These are phyloP conservation scores for Zarea fungicola DNA, from an alignment of 2,329 filamentous ascomycete species.

Conservation along the genomic window DNA sequence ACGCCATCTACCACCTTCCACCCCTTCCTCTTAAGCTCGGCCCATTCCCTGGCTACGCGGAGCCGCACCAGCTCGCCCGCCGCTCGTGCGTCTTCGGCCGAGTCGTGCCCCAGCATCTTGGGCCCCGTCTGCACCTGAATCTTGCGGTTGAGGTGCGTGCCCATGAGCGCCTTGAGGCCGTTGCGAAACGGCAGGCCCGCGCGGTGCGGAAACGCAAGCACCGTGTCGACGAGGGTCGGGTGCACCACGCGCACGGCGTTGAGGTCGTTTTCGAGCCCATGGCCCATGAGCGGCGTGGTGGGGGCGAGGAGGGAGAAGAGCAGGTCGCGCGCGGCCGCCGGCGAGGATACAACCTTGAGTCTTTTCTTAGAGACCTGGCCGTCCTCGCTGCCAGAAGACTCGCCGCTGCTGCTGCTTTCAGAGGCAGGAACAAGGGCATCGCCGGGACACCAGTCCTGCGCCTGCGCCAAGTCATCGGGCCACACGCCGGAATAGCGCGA, in stretches of 20 bases:
- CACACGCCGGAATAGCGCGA: conserved; percentile 86
- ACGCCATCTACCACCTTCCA: conserved; percentile 56
- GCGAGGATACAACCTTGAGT: conserved; percentile 71
- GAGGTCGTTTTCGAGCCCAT: conserved; percentile 92
- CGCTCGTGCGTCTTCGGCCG: conserved; percentile 81
- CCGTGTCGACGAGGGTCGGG: conserved; percentile 77
- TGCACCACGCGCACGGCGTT: conserved; percentile 82
- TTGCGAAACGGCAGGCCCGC: conserved; percentile 71
- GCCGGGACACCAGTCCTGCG: conserved; percentile 47
- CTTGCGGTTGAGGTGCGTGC: conserved; percentile 61
- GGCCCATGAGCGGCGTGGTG: conserved; percentile 78
- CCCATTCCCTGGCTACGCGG: conserved; percentile 68
- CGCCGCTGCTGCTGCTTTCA: conserved; percentile 19
- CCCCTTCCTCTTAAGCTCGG: conserved; percentile 56
- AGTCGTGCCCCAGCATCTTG: conserved; percentile 70
- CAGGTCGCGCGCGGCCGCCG: conserved; percentile 66
- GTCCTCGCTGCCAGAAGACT: conserved; percentile 21
- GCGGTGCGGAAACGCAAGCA: conserved; percentile 75
- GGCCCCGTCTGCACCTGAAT: conserved; percentile 67
- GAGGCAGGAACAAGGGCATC: conserved; percentile 21
- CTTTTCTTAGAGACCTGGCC: conserved; percentile 31
- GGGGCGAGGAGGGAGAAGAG: conserved; percentile 73
- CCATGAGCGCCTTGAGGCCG: conserved; percentile 70
- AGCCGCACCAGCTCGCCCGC: conserved; percentile 79
- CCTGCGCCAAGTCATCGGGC: conserved; percentile 68